phyloP scores from a whole-genome alignment of 805 yeast species.

The Komagataella kurtzmanii region DNA sequence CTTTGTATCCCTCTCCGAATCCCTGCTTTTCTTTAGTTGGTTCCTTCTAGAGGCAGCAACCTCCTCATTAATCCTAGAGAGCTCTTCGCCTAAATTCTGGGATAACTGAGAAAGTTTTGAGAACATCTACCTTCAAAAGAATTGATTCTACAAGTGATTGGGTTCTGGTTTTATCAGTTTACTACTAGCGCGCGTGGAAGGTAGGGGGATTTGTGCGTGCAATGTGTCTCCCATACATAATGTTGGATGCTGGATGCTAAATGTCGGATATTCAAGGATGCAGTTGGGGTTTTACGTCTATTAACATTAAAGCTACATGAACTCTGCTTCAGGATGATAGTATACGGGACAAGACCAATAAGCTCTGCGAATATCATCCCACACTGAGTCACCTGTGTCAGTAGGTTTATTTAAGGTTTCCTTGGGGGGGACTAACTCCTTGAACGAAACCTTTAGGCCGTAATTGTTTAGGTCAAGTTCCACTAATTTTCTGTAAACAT shows the following conservation, averaged over 20 bases:
- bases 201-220: background rate
- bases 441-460: conserved; percentile 57
- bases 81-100: conserved; percentile 50
- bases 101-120: conserved; percentile 47
- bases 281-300: background rate
- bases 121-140: conserved; percentile 24
- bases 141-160: background rate
- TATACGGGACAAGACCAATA: conserved; percentile 61
- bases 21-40: background rate
- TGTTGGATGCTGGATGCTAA: background rate
- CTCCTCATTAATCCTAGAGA: conserved; percentile 22
- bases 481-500: conserved; percentile 76
- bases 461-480: conserved; percentile 68
- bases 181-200: background rate
- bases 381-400: conserved; percentile 27
- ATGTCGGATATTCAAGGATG: background rate
- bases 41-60: conserved; percentile 5
- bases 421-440: conserved; percentile 31
- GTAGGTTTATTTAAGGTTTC: conserved; percentile 11
- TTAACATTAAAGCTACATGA: conserved; percentile 10
- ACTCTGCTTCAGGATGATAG: conserved; percentile 51
- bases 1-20: conserved; percentile 8
- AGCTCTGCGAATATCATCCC: conserved; percentile 49
- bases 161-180: background rate
- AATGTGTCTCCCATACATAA: too few species aligned